Conservation (phyloP, 257 asterid species). For the Nicotiana obtusifolia region DNA sequence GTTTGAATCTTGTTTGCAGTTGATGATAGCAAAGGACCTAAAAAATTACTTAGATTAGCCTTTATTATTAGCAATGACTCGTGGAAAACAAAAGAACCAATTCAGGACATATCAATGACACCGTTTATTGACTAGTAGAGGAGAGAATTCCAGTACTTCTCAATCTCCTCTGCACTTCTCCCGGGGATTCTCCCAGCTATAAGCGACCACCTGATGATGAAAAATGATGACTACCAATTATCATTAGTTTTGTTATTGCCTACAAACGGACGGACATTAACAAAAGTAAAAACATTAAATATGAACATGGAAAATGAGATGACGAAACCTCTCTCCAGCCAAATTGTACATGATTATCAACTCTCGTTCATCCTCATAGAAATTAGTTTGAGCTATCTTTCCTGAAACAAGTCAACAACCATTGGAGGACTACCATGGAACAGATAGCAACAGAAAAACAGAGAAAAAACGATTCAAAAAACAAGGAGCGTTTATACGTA, state of each 20-base stretch:
- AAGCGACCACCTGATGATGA: constrained; percentile 7
- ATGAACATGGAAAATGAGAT: no score
- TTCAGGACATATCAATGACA: neutral
- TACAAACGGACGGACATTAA: no score
- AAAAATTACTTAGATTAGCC: neutral
- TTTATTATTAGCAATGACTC: neutral
- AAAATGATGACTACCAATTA: neutral
- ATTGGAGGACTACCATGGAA: no score
- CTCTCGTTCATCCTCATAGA: no score
- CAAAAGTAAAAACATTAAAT: no score
- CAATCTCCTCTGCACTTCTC: constrained; percentile 8
- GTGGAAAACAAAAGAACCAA: neutral
- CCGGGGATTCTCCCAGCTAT: constrained; percentile 7
- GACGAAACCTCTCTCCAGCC: no score
- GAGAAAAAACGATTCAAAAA: no score
- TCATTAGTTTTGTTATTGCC: neutral
- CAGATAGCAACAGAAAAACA: no score
- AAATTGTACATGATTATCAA: no score
- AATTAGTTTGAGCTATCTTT: no score
- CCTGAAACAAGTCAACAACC: no score
- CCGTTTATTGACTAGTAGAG: constrained; percentile 2
- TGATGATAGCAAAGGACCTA: neutral
- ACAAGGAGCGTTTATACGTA: no score
- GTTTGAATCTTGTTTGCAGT: neutral
- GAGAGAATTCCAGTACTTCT: constrained; percentile 12